A percentile compares a stretch with the other conserved stretches of the same genome.
Evolutionary conservation across 2,329 filamentous ascomycete species (phyloP).

Genomic region (Colletotrichum noveboracense): DNA sequence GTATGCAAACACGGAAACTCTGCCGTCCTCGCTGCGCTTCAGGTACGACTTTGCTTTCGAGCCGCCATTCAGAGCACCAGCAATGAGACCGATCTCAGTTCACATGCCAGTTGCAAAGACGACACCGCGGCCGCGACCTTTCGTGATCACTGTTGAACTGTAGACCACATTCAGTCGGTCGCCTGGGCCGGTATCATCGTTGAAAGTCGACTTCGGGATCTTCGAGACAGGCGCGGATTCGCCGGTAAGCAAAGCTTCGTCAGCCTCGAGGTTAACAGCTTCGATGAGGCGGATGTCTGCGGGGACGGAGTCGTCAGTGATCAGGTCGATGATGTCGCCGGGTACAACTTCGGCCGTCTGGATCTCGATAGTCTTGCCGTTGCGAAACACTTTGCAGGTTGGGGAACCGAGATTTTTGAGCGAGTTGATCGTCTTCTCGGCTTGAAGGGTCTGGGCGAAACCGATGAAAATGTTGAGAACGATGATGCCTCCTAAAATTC

Average conservation of each 20-base stretch:
- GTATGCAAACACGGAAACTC: slow-evolving; percentile 29
- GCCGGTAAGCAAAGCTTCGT: slow-evolving; percentile 69
- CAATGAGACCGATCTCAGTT: slow-evolving; percentile 68
- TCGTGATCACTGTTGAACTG: slow-evolving; percentile 66
- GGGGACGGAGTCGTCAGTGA: slow-evolving; percentile 65
- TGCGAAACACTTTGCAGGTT: slow-evolving; percentile 47
- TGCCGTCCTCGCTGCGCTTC: slow-evolving; percentile 50
- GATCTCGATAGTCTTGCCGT: slow-evolving; percentile 42
- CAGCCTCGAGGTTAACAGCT: slow-evolving; percentile 70
- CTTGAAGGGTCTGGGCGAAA: slow-evolving; percentile 49
- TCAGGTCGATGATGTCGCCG: slow-evolving; percentile 61
- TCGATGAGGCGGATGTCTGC: slow-evolving; percentile 63
- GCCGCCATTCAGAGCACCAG: slow-evolving; percentile 48
- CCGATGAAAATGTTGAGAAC: slow-evolving; percentile 62
- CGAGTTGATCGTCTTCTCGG: slow-evolving; percentile 56
- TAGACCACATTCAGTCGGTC: slow-evolving; percentile 69
- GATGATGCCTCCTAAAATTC: slow-evolving; percentile 64
- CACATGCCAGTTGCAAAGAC: slow-evolving; percentile 66
- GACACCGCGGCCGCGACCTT: slow-evolving; percentile 63
- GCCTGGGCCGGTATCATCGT: slow-evolving; percentile 49
- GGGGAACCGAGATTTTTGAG: slow-evolving; percentile 47
- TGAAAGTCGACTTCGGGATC: slow-evolving; percentile 48
- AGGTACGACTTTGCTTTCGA: slow-evolving; percentile 35
- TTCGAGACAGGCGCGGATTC: slow-evolving; percentile 67
- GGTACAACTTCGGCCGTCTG: slow-evolving; percentile 53